A percentile compares a stretch with the other conserved stretches of the same genome.
phyloP scores from a whole-genome alignment of 495 filamentous ascomycete genomes.

The Tuber microsphaerosporum region DNA sequence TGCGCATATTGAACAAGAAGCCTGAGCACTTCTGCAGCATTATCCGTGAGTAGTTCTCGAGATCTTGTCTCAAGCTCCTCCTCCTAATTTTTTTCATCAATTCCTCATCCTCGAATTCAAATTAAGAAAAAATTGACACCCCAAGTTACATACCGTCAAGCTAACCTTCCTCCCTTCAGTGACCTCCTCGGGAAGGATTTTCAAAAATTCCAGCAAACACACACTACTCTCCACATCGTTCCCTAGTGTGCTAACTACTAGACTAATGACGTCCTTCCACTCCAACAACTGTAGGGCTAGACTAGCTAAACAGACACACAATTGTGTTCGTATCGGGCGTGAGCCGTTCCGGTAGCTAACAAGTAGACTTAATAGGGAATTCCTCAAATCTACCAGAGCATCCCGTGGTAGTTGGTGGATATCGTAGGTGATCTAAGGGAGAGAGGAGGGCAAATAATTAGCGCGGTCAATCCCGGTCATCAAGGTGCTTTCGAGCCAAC shows the following conservation, averaged over 20 bases:
- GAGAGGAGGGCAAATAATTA: not conserved
- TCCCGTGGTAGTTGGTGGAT: conserved; percentile 74
- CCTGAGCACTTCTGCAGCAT: conserved; percentile 74
- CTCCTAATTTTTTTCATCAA: conserved; percentile 57
- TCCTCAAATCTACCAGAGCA: conserved; percentile 66
- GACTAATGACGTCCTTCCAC: conserved; percentile 88
- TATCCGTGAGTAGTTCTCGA: conserved; percentile 78
- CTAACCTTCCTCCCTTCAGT: conserved; percentile 98
- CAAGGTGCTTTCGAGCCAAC: conserved; percentile 29
- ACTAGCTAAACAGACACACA: conserved; percentile 89
- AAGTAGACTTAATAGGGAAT: conserved; percentile 72
- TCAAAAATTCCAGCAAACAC: conserved; percentile 88
- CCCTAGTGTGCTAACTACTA: conserved; percentile 71
- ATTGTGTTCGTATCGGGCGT: conserved; percentile 83
- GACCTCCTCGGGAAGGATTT: conserved; percentile 95
- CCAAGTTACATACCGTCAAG: conserved; percentile 70
- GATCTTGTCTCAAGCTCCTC: conserved; percentile 79
- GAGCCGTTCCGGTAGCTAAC: conserved; percentile 72
- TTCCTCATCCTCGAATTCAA: not conserved
- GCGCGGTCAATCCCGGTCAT: not conserved
- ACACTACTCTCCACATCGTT: conserved; percentile 66
- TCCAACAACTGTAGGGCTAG: conserved; percentile 90
- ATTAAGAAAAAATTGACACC: not conserved
- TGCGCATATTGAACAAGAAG: conserved; percentile 82
- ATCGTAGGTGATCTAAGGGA: conserved; percentile 66